Conservation (phyloP, 129 eudicot genomes). For the Flaveria linearis region DNA sequence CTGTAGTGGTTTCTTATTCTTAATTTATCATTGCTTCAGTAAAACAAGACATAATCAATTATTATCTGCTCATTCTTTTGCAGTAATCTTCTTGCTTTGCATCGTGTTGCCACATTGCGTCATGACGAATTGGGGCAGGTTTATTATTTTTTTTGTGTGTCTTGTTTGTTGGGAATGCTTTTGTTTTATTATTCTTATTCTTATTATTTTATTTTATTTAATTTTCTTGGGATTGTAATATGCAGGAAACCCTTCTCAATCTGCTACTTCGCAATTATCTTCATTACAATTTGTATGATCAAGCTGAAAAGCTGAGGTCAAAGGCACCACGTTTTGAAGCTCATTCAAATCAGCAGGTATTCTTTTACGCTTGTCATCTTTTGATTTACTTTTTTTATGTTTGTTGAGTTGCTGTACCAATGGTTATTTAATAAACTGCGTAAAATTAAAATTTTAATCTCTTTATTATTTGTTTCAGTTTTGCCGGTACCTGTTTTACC, state of each 20-base stretch:
- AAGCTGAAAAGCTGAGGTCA: constrained; percentile 93
- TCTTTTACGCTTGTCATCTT: background rate
- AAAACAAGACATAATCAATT: background rate
- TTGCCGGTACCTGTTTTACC: constrained; percentile 88
- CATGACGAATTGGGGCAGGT: constrained; percentile 99
- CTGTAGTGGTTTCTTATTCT: background rate
- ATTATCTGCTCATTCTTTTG: constrained; percentile 14
- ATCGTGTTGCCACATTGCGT: constrained; percentile 87
- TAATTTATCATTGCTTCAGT: background rate
- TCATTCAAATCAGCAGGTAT: constrained; percentile 97
- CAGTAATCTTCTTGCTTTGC: constrained; percentile 89
- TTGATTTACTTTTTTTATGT: background rate
- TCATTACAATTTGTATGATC: constrained; percentile 90
- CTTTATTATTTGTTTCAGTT: constrained; percentile 49
- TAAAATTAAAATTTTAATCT: background rate
- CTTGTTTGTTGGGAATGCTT: constrained; percentile 18
- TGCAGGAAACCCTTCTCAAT: constrained; percentile 96
- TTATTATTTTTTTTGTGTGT: constrained; percentile 48
- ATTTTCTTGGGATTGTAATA: constrained; percentile 8
- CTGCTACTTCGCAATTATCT: constrained; percentile 88
- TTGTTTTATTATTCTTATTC: background rate
- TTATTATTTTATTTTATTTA: background rate
- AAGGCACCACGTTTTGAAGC: constrained; percentile 99
- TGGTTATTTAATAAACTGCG: background rate
- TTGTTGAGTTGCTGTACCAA: background rate